Percentiles rank a stretch among this genome's conserved stretches.
Conservation (phyloP, 306 rosid species). For the Medicago lupulina region DNA sequence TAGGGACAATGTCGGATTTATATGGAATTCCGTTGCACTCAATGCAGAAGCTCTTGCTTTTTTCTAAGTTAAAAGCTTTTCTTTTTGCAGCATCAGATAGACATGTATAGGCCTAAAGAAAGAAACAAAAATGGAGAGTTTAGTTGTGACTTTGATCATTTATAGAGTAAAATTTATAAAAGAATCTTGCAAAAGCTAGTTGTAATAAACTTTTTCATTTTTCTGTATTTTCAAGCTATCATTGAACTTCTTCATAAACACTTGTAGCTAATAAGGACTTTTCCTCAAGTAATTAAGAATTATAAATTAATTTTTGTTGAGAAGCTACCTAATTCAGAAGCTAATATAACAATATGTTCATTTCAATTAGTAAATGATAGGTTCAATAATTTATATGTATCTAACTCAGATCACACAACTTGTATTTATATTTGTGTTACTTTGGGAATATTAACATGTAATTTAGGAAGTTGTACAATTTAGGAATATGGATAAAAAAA, state of each 20-base stretch:
- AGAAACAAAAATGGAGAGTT: not conserved
- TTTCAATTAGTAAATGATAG: not conserved
- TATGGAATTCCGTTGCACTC: constrained; percentile 74
- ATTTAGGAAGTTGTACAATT: no score
- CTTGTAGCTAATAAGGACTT: not conserved
- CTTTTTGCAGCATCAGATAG: constrained; percentile 68
- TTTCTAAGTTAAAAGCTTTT: constrained; percentile 66
- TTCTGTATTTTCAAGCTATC: no score
- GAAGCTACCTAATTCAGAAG: not conserved
- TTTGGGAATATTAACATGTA: no score
- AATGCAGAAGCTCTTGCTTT: constrained; percentile 66
- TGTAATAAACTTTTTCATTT: not conserved
- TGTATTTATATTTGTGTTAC: not conserved
- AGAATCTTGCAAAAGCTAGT: not conserved
- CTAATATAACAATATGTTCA: not conserved
- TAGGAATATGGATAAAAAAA: no score
- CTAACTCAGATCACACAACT: not conserved
- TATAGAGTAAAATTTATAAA: not conserved
- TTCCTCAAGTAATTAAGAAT: not conserved
- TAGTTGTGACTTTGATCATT: not conserved
- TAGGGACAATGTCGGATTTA: constrained; percentile 37
- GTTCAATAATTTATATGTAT: no score
- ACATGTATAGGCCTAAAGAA: constrained; percentile 73
- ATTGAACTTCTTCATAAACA: not conserved
- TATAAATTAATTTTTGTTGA: not conserved